phyloP scores from a whole-genome alignment of 192 early-diverging fungal species.

The Rhizophagus prolifer region DNA sequence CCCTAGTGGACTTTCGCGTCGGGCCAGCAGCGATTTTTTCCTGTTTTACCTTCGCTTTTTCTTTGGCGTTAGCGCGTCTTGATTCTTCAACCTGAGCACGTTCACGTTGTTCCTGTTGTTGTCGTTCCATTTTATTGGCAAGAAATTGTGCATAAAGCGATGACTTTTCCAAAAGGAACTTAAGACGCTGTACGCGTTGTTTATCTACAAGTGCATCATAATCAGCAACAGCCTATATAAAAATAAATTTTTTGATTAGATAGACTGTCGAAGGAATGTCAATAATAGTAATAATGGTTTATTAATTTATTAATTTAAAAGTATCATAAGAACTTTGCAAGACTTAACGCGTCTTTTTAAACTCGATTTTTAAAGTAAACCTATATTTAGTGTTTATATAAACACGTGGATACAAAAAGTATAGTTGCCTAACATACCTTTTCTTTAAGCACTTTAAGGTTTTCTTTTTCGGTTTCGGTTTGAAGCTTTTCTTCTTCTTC shows the following conservation, averaged over 20 bases:
- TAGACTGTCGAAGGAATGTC: not conserved
- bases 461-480: conserved; percentile 41
- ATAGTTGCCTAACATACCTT: conserved; percentile 33
- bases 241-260: not conserved
- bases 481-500: conserved; percentile 45
- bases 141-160: conserved; percentile 79
- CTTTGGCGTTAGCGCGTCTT: conserved; percentile 29
- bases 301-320: too few relatives aligned
- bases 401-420: not conserved
- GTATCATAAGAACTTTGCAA: too few relatives aligned
- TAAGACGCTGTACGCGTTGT: conserved; percentile 69
- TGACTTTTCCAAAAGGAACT: conserved; percentile 81
- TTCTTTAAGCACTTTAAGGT: conserved; percentile 46
- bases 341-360: too few relatives aligned
- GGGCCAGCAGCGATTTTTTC: conserved; percentile 12
- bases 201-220: conserved; percentile 58
- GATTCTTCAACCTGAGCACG: conserved; percentile 38
- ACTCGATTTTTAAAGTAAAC: too few relatives aligned
- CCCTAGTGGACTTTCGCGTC: conserved; percentile 19
- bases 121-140: conserved; percentile 69
- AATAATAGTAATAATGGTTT: too few relatives aligned
- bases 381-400: too few relatives aligned
- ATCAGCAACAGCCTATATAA: conserved; percentile 58
- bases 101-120: conserved; percentile 66
- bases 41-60: conserved; percentile 28